These are phyloP conservation scores for Pluteus cervinus DNA, from an alignment of 768 basidiomycete species.

Conservation along the genomic window DNA sequence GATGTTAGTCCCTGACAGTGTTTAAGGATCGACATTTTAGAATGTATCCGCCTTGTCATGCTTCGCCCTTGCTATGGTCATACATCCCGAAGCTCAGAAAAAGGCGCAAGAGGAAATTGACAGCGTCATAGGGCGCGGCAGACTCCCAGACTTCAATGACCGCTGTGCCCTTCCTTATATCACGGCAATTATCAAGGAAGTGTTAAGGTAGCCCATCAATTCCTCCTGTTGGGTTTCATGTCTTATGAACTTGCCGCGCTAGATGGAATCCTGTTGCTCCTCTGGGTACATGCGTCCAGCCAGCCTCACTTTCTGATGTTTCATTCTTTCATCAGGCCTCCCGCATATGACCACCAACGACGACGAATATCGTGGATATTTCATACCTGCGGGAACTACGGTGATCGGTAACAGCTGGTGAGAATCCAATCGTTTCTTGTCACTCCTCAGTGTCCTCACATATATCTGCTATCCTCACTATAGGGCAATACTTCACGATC, in stretches of 20 bases:
- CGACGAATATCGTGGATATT: constrained; percentile 23
- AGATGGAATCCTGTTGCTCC: constrained; percentile 14
- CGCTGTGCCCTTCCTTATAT: constrained; percentile 16
- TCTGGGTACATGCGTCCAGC: constrained; percentile 14
- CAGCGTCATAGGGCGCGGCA: constrained; percentile 20
- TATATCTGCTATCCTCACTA: too few relatives aligned
- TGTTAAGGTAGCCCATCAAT: too few relatives aligned
- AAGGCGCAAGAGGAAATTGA: constrained; percentile 33
- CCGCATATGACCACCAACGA: constrained; percentile 19
- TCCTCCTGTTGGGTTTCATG: too few relatives aligned
- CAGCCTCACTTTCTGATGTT: not conserved
- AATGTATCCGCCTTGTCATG: constrained; percentile 9
- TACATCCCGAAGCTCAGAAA: constrained; percentile 13
- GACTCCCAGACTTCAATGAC: constrained; percentile 20
- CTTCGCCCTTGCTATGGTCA: constrained; percentile 13
- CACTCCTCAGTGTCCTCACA: not conserved
- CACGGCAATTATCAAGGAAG: constrained; percentile 17
- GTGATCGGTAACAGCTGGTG: constrained; percentile 25
- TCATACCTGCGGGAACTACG: constrained; percentile 22
- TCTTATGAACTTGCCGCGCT: too few relatives aligned
- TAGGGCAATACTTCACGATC: constrained; percentile 16
- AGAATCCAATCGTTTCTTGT: not conserved
- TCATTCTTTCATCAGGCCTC: constrained; percentile 10
- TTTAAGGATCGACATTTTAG: constrained; percentile 1
- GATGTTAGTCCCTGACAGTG: not conserved